These are phyloP conservation scores for Heracleum sosnowskyi DNA, from an alignment of 129 eudicot genomes.

Conservation along the genomic window DNA sequence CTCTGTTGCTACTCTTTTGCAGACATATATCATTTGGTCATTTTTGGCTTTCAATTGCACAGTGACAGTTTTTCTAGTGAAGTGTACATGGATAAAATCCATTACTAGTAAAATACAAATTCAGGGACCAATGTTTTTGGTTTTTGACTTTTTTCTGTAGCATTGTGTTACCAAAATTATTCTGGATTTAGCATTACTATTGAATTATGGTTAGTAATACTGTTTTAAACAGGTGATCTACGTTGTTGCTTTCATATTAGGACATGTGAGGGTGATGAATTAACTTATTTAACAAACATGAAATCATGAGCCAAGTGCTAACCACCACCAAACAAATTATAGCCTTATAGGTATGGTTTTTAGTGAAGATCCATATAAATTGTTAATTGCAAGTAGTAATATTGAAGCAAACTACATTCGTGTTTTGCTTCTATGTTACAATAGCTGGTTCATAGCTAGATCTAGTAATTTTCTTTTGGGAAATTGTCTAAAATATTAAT, in stretches of 20 bases:
- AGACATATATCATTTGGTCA: neutral
- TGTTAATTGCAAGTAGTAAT: neutral
- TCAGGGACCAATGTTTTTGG: neutral
- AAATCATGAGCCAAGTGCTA: constrained; percentile 1
- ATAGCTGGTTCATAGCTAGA: neutral
- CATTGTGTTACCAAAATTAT: neutral
- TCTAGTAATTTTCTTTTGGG: neutral
- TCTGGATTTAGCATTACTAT: neutral
- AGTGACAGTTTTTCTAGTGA: neutral
- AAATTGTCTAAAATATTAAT: no score
- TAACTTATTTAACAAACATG: neutral
- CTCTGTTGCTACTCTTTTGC: neutral
- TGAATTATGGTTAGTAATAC: neutral
- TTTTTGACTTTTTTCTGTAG: neutral
- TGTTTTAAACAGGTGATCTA: neutral
- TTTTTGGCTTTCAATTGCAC: neutral
- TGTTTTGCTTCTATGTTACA: neutral
- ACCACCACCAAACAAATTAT: constrained; percentile 5
- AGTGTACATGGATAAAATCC: neutral
- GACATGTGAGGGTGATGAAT: neutral
- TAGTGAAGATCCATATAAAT: neutral
- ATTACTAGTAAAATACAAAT: neutral
- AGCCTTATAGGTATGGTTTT: neutral
- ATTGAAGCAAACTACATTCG: neutral
- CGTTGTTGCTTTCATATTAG: neutral